Conservation (phyloP, 108 stramenopile species). For the Seminavis robusta region DNA sequence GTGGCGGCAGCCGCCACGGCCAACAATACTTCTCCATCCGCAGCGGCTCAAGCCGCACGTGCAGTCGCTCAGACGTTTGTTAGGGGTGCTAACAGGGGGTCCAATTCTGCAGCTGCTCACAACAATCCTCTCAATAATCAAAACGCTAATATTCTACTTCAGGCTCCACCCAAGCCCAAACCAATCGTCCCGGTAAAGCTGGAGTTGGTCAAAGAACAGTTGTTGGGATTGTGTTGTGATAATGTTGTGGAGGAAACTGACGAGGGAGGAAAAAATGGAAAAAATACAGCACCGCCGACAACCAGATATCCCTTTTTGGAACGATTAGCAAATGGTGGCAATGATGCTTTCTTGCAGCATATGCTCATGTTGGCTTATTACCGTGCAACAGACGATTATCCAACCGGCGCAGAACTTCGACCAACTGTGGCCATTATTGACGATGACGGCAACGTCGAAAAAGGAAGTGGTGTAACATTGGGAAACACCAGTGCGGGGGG, state of each 20-base stretch:
- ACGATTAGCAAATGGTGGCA: slow-evolving; percentile 36
- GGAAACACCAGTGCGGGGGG: background rate
- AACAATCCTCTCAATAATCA: background rate
- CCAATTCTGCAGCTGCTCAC: background rate
- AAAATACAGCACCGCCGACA: background rate
- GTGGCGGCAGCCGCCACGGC: slow-evolving; percentile 55
- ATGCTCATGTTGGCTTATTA: slow-evolving; percentile 45
- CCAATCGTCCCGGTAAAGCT: slow-evolving; percentile 14
- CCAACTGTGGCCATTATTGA: background rate
- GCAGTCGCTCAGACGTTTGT: slow-evolving; percentile 28
- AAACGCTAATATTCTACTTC: slow-evolving; percentile 2
- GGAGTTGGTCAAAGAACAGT: slow-evolving; percentile 23
- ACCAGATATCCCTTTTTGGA: slow-evolving; percentile 5
- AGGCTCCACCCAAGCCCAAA: slow-evolving; percentile 15
- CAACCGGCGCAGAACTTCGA: background rate
- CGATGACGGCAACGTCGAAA: background rate
- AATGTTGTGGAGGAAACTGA: background rate
- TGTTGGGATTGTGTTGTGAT: slow-evolving; percentile 12
- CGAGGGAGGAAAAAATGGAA: background rate
- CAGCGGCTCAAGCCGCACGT: slow-evolving; percentile 43
- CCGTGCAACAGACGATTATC: background rate
- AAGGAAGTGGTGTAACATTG: background rate
- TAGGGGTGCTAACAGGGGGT: background rate
- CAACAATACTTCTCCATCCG: slow-evolving; percentile 41
- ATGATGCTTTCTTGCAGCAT: slow-evolving; percentile 44